Conservation (phyloP, 441 rosid species). For the Gossypium schwendimanii region DNA sequence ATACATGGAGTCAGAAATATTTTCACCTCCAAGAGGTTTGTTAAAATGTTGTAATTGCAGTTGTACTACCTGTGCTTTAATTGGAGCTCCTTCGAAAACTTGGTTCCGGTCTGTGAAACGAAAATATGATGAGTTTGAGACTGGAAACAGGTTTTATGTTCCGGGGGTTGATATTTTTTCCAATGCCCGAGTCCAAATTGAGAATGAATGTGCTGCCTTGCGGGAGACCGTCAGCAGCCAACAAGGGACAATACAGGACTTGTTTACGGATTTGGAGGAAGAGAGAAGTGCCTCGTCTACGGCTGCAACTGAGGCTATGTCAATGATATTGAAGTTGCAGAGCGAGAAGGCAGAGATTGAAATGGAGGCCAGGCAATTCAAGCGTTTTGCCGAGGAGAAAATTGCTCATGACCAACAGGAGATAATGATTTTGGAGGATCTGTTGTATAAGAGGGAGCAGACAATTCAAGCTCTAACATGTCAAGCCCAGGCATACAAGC, state of each 20-base stretch:
- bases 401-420: conserved; percentile 93
- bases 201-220: conserved; percentile 66
- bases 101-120: conserved; percentile 68
- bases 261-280: conserved; percentile 68
- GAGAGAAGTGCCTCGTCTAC: conserved; percentile 90
- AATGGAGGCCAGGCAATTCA: conserved; percentile 90
- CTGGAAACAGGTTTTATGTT: conserved; percentile 34
- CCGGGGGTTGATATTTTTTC: conserved; percentile 49
- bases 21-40: conserved; percentile 29
- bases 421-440: conserved; percentile 60
- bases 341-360: conserved; percentile 91
- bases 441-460: conserved; percentile 86
- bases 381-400: conserved; percentile 86
- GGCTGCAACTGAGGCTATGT: conserved; percentile 96
- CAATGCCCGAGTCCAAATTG: conserved; percentile 67
- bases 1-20: conserved; percentile 43
- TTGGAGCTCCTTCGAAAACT: conserved; percentile 17
- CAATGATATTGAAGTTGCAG: conserved; percentile 92
- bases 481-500: conserved; percentile 86
- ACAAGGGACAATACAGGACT: conserved; percentile 60
- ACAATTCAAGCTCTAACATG: conserved; percentile 63
- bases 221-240: conserved; percentile 75
- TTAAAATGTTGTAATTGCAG: conserved; percentile 48
- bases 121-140: conserved; percentile 51
- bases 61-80: conserved; percentile 38